phyloP scores from a whole-genome alignment of 495 filamentous ascomycete species.

The Evernia prunastri region DNA sequence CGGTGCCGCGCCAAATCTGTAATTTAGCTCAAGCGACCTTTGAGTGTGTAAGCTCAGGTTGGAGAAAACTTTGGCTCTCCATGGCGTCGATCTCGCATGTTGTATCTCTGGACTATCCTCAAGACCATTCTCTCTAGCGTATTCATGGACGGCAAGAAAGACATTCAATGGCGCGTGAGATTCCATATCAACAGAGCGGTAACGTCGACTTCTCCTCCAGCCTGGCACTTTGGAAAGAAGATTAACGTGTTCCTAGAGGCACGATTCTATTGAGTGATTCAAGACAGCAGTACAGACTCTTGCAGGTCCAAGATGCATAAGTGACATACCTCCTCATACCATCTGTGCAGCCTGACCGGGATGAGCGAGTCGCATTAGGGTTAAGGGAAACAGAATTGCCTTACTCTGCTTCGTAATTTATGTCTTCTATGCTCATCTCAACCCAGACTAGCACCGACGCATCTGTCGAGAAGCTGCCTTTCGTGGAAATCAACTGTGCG shows the following conservation, averaged over 20 bases:
- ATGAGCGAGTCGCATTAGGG: background rate
- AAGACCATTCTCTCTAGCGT: background rate
- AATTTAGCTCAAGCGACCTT: background rate
- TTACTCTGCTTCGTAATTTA: background rate
- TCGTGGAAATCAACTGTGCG: background rate
- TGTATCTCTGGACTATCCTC: background rate
- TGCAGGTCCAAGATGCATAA: background rate
- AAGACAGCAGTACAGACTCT: background rate
- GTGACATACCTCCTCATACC: background rate
- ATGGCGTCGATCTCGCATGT: background rate
- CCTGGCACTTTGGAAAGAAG: background rate
- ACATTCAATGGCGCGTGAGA: background rate
- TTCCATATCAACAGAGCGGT: background rate
- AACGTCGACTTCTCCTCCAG: background rate
- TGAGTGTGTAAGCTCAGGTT: background rate
- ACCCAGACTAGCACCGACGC: background rate
- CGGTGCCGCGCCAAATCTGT: background rate
- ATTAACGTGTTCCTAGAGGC: background rate
- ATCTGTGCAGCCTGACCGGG: background rate
- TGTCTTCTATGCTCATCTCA: background rate
- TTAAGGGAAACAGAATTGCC: background rate
- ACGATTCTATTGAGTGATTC: background rate
- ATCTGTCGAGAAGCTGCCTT: background rate
- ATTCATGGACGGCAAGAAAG: background rate
- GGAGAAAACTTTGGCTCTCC: background rate